Evolutionary conservation across 441 rosid species (phyloP).

Genomic region (Pelargonium fulgidum): DNA sequence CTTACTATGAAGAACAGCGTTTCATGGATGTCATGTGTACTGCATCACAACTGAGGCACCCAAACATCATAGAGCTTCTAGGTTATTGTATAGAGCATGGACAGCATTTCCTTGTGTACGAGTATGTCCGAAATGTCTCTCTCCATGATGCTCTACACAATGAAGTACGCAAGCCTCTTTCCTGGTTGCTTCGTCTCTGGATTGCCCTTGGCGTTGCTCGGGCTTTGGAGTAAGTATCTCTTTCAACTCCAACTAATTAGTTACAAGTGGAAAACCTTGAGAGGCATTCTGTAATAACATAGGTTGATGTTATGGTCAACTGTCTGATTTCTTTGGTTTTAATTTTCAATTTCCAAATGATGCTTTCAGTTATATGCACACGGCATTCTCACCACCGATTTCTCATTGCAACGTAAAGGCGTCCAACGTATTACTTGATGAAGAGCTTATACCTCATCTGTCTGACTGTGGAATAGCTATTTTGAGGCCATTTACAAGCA

Average conservation of each 20-base stretch:
- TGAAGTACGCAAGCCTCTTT: slow-evolving; percentile 54
- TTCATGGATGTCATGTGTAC: slow-evolving; percentile 63
- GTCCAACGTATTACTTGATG: slow-evolving; percentile 71
- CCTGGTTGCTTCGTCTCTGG: slow-evolving; percentile 72
- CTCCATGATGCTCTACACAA: slow-evolving; percentile 66
- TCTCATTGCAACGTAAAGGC: slow-evolving; percentile 82
- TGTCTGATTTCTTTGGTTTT: too few species aligned
- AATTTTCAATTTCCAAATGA: slow-evolving; percentile 7
- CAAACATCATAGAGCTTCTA: slow-evolving; percentile 65
- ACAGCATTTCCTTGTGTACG: slow-evolving; percentile 74
- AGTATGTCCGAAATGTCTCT: slow-evolving; percentile 59
- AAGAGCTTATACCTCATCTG: slow-evolving; percentile 64
- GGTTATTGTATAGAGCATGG: slow-evolving; percentile 85
- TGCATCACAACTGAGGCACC: slow-evolving; percentile 68
- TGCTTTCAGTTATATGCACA: slow-evolving; percentile 74
- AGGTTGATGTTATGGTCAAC: too few species aligned
- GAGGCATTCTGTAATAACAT: too few species aligned
- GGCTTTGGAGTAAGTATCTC: slow-evolving; percentile 61
- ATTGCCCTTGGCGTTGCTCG: slow-evolving; percentile 80
- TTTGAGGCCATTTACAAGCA: slow-evolving; percentile 69
- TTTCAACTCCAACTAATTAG: background rate
- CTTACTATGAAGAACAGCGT: slow-evolving; percentile 77
- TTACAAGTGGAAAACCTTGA: too few species aligned
- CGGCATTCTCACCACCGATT: slow-evolving; percentile 56
- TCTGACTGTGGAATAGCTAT: slow-evolving; percentile 73